Percentiles rank a stretch among this genome's conserved stretches.
Evolutionary conservation across 805 yeast genomes (phyloP).

Genomic region (Cyberlindnera mrakii): DNA sequence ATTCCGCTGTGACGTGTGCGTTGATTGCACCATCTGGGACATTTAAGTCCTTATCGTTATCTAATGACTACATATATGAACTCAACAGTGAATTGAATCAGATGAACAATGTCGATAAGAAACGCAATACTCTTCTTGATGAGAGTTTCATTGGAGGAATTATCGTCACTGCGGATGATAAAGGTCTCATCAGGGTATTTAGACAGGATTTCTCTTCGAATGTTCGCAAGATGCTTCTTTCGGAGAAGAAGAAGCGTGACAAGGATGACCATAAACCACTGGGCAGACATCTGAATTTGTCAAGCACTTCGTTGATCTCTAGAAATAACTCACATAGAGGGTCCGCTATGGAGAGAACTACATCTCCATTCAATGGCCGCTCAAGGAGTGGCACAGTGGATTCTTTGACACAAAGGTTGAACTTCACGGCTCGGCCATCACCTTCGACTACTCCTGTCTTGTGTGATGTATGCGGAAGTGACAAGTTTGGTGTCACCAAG

Average conservation of each 20-base stretch:
- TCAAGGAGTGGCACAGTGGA: slow-evolving; percentile 17
- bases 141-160: slow-evolving; percentile 37
- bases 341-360: background rate
- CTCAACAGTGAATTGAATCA: slow-evolving; percentile 29
- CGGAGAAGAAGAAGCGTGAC: slow-evolving; percentile 7
- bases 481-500: slow-evolving; percentile 18
- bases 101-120: slow-evolving; percentile 1
- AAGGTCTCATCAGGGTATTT: slow-evolving; percentile 69
- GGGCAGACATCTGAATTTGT: slow-evolving; percentile 12
- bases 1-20: slow-evolving; percentile 67
- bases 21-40: slow-evolving; percentile 72
- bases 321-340: slow-evolving; percentile 11
- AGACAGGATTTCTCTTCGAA: slow-evolving; percentile 68
- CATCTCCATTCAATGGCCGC: slow-evolving; percentile 7
- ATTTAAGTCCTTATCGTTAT: slow-evolving; percentile 53
- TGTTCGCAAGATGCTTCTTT: slow-evolving; percentile 32
- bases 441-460: background rate
- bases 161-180: slow-evolving; percentile 70
- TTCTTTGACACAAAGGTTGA: slow-evolving; percentile 6
- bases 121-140: slow-evolving; percentile 17
- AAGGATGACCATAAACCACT: slow-evolving; percentile 1
- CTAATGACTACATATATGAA: slow-evolving; percentile 79
- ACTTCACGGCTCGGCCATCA: background rate
- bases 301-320: slow-evolving; percentile 12
- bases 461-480: slow-evolving; percentile 20